phyloP scores from a whole-genome alignment of 768 basidiomycete species.

The Lactarius pseudohatsudake region DNA sequence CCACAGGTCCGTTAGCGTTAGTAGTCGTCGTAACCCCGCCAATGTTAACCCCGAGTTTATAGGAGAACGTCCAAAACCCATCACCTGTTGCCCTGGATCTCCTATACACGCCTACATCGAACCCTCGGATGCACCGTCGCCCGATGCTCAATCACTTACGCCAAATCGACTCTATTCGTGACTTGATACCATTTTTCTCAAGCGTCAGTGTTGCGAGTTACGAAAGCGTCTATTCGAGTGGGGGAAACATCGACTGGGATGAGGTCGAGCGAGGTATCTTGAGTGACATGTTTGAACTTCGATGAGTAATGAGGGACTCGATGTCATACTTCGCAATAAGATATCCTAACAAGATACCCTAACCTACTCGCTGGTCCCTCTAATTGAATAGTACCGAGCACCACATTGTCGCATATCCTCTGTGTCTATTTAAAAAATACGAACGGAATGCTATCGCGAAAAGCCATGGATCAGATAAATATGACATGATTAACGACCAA shows the following conservation, averaged over 20 bases:
- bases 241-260: slow-evolving; percentile 84
- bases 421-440: slow-evolving; percentile 7
- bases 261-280: slow-evolving; percentile 79
- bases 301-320: slow-evolving; percentile 35
- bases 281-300: slow-evolving; percentile 89
- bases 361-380: neutral
- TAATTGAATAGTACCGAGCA: slow-evolving; percentile 13
- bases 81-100: slow-evolving; percentile 5
- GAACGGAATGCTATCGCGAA: neutral
- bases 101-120: slow-evolving; percentile 32
- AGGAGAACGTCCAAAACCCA: slow-evolving; percentile 14
- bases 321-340: neutral
- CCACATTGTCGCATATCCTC: slow-evolving; percentile 14
- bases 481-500: neutral
- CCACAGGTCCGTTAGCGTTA: slow-evolving; percentile 34
- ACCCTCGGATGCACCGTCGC: slow-evolving; percentile 58
- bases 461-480: slow-evolving; percentile 13
- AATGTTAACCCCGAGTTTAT: neutral
- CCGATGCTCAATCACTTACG: slow-evolving; percentile 69
- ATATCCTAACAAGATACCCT: neutral
- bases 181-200: slow-evolving; percentile 89
- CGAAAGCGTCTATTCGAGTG: slow-evolving; percentile 85
- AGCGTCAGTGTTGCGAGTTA: slow-evolving; percentile 86
- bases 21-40: neutral
- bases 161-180: slow-evolving; percentile 80